A percentile compares a stretch with the other conserved stretches of the same genome.
phyloP scores from a whole-genome alignment of 805 yeast genomes.

The Lachancea cidri region DNA sequence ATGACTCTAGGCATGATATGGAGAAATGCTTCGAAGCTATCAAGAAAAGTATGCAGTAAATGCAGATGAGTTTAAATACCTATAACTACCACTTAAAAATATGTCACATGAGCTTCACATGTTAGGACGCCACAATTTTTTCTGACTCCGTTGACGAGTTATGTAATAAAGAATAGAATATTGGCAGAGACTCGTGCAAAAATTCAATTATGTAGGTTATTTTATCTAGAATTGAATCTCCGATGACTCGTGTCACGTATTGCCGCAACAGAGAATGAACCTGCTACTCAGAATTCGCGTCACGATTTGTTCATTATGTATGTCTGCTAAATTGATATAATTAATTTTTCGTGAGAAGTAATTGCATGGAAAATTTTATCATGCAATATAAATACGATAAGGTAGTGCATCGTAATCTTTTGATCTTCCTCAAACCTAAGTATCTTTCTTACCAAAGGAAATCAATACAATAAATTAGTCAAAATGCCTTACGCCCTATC shows the following conservation, averaged over 20 bases:
- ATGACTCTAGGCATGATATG: slow-evolving; percentile 49
- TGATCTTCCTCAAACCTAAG: background rate
- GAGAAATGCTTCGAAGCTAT: slow-evolving; percentile 43
- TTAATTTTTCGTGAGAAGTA: background rate
- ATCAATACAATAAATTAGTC: background rate
- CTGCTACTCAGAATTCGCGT: too few species aligned
- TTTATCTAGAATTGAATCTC: background rate
- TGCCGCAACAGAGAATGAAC: background rate
- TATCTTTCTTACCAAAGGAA: background rate
- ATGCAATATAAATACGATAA: background rate
- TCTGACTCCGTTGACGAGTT: background rate
- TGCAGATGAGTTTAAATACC: too few species aligned
- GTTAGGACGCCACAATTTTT: background rate
- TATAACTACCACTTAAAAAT: too few species aligned
- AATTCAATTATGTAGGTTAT: background rate
- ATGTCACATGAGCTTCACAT: background rate
- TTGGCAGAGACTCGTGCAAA: background rate
- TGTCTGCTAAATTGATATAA: background rate
- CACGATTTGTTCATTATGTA: too few species aligned
- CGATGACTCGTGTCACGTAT: background rate
- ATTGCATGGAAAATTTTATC: background rate
- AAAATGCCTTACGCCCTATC: slow-evolving; percentile 60
- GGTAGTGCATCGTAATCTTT: background rate
- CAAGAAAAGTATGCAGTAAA: background rate
- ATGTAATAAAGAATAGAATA: too few species aligned